Conservation (phyloP, 1,284 basidiomycete species). For the Chondrostereum purpureum region DNA sequence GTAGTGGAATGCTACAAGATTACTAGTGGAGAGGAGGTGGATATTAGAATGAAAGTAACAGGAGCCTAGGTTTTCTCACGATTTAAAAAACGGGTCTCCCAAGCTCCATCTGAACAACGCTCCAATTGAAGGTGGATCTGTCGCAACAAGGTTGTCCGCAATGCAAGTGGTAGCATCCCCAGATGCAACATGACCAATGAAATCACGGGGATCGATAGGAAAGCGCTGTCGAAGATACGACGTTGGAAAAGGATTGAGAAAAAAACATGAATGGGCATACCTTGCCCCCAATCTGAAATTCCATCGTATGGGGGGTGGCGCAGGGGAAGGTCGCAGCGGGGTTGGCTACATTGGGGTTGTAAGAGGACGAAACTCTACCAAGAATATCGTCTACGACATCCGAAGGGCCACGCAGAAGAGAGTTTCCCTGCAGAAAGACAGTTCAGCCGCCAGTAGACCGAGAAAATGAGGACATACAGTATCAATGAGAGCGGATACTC, state of each 20-base stretch:
- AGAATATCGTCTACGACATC: constrained; percentile 23
- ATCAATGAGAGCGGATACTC: constrained; percentile 33
- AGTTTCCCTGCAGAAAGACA: constrained; percentile 27
- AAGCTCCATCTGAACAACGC: constrained; percentile 13
- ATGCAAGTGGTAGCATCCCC: constrained; percentile 7
- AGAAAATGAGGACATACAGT: constrained; percentile 23
- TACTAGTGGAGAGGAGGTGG: constrained; percentile 17
- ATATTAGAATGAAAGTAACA: constrained; percentile 8
- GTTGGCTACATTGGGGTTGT: constrained; percentile 19
- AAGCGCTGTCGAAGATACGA: constrained; percentile 5
- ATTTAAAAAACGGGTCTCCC: constrained; percentile 11
- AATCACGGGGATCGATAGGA: constrained; percentile 11
- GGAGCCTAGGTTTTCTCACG: neutral
- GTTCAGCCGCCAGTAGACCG: neutral
- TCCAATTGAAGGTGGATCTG: constrained; percentile 11
- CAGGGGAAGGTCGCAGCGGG: constrained; percentile 28
- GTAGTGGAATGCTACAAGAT: constrained; percentile 22
- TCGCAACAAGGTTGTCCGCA: constrained; percentile 10
- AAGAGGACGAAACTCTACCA: constrained; percentile 25
- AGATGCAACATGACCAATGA: constrained; percentile 6
- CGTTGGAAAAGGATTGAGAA: neutral
- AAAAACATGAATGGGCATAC: constrained; percentile 9
- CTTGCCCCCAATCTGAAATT: constrained; percentile 43
- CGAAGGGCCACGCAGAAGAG: constrained; percentile 30
- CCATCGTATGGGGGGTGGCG: constrained; percentile 34